phyloP scores from a whole-genome alignment of 345 rosid genomes.

The Crucihimalaya himalaica region DNA sequence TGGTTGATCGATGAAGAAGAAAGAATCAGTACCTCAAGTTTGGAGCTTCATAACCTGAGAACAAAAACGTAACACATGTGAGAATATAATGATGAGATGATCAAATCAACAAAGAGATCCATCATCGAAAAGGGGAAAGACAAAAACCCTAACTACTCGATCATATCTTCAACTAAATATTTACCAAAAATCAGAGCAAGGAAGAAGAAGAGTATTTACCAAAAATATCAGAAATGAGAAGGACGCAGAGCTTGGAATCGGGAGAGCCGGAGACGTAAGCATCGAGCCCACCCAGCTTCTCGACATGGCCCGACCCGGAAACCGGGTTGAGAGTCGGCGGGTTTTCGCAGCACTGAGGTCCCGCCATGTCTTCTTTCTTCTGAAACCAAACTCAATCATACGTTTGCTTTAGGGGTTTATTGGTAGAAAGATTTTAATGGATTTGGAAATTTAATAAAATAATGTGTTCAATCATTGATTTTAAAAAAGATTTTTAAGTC shows the following conservation, averaged over 20 bases:
- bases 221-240: slow-evolving; percentile 66
- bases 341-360: slow-evolving; percentile 73
- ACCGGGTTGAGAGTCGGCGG: slow-evolving; percentile 61
- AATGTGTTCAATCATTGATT: too few species aligned
- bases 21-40: slow-evolving; percentile 50
- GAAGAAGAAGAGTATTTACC: slow-evolving; percentile 44
- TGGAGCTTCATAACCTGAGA: slow-evolving; percentile 63
- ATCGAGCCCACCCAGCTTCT: slow-evolving; percentile 63
- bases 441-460: too few species aligned
- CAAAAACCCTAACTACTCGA: background rate
- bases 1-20: background rate
- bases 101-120: background rate
- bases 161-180: background rate
- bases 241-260: slow-evolving; percentile 56
- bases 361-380: slow-evolving; percentile 49
- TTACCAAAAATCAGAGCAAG: background rate
- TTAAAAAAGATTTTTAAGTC: too few species aligned
- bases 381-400: slow-evolving; percentile 12
- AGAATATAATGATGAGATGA: slow-evolving; percentile 1
- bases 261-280: slow-evolving; percentile 65
- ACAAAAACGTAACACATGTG: slow-evolving; percentile 5
- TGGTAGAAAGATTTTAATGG: too few species aligned
- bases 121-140: background rate
- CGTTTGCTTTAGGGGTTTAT: background rate
- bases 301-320: slow-evolving; percentile 61